A percentile compares a stretch with the other conserved stretches of the same genome.
phyloP scores from a whole-genome alignment of 768 basidiomycete genomes.

The Tulasnella sp. region DNA sequence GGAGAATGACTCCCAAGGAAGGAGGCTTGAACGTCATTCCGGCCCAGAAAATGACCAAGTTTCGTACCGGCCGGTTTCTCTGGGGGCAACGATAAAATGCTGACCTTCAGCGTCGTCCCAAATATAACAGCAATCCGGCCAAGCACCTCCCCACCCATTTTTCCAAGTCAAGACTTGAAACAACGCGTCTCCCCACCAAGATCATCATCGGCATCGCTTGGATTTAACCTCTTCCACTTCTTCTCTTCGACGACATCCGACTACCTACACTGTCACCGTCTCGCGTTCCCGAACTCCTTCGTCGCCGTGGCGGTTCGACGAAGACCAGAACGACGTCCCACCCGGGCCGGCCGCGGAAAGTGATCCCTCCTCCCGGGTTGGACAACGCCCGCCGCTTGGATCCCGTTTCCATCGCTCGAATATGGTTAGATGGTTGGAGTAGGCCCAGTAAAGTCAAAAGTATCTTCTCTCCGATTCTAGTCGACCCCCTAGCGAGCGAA shows the following conservation, averaged over 20 bases:
- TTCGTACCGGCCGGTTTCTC: no score
- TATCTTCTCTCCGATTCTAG: background rate
- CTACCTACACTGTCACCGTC: background rate
- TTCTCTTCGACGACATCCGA: background rate
- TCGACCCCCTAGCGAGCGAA: background rate
- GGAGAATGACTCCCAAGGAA: background rate
- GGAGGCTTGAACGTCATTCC: conserved; percentile 11
- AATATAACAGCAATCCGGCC: conserved; percentile 17
- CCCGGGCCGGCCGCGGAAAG: background rate
- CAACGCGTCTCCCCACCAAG: background rate
- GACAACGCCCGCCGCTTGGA: background rate
- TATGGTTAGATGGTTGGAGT: background rate
- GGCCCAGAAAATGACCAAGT: no score
- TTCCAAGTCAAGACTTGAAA: conserved; percentile 17
- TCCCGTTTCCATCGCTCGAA: background rate
- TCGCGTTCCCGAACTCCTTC: background rate
- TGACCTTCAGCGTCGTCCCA: no score
- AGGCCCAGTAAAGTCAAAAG: background rate
- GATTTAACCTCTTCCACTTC: background rate
- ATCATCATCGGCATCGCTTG: background rate
- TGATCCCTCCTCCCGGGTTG: background rate
- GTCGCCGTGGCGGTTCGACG: background rate
- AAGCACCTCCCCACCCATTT: conserved; percentile 6
- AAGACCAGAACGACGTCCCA: background rate
- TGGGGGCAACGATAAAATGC: no score